Conservation (phyloP, 768 basidiomycete species). For the Gloeopeniophorella convolvens region DNA sequence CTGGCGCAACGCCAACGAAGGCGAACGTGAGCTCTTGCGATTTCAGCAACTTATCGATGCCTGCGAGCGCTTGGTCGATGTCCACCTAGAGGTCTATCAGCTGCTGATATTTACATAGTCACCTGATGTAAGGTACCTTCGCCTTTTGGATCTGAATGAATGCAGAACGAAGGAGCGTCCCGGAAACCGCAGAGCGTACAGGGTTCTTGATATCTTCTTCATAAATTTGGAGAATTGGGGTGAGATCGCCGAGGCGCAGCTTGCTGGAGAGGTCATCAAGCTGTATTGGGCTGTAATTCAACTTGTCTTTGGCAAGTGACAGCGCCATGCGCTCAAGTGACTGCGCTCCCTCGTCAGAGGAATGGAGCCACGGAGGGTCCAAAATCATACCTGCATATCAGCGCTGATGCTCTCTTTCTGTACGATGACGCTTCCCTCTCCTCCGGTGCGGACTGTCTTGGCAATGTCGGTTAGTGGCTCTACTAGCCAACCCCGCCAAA, state of each 20-base stretch:
- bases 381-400: conserved; percentile 63
- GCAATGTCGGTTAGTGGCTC: conserved; percentile 80
- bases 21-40: conserved; percentile 95
- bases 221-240: conserved; percentile 79
- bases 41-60: conserved; percentile 89
- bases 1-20: conserved; percentile 93
- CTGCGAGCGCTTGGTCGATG: conserved; percentile 80
- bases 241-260: conserved; percentile 76
- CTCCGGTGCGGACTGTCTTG: conserved; percentile 76
- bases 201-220: conserved; percentile 92
- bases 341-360: conserved; percentile 32
- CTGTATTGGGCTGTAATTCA: conserved; percentile 56
- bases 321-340: conserved; percentile 91
- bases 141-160: conserved; percentile 95
- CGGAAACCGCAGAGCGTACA: conserved; percentile 69
- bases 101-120: neutral
- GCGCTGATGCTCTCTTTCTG: conserved; percentile 76
- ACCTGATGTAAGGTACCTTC: conserved; percentile 49
- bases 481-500: conserved; percentile 77
- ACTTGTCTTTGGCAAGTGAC: conserved; percentile 74
- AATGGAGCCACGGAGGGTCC: neutral
- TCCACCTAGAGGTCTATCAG: conserved; percentile 55
- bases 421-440: conserved; percentile 69
- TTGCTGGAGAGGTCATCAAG: conserved; percentile 58
- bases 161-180: conserved; percentile 74